Conservation (phyloP, 176 grass and related monocot species). For the Eragrostis nindensis region DNA sequence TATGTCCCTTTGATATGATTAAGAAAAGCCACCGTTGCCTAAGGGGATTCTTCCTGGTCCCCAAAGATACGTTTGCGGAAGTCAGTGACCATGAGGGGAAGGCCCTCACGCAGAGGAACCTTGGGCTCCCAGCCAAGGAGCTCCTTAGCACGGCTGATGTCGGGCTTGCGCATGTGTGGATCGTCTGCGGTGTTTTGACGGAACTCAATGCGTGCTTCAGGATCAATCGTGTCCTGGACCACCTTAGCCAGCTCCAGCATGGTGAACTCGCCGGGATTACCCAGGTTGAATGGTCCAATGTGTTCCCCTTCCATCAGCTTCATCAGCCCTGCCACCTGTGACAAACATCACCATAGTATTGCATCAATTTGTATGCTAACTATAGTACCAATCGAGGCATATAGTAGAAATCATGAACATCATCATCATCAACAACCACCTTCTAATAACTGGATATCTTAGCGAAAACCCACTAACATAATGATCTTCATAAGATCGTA, state of each 20-base stretch:
- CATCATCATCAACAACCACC: no score
- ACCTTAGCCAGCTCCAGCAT: conserved; percentile 90
- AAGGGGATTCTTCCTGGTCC: conserved; percentile 39
- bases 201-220: conserved; percentile 74
- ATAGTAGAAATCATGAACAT: no score
- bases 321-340: conserved; percentile 81
- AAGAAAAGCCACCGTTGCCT: conserved; percentile 12
- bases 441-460: conserved; percentile 6
- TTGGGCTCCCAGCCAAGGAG: conserved; percentile 79
- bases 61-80: conserved; percentile 80
- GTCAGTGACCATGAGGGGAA: conserved; percentile 81
- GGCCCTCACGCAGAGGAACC: conserved; percentile 68
- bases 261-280: conserved; percentile 88
- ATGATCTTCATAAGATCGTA: conserved; percentile 3
- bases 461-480: background rate
- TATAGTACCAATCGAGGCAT: no score
- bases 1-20: background rate
- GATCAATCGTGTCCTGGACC: conserved; percentile 83
- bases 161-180: conserved; percentile 83
- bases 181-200: conserved; percentile 75
- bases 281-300: conserved; percentile 82
- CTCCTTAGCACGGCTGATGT: conserved; percentile 70
- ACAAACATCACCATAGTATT: conserved; percentile 22
- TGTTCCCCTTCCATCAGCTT: conserved; percentile 90
- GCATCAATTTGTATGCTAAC: background rate